Conservation (phyloP, 2,329 filamentous ascomycete genomes). For the Aspergillus sojae region DNA sequence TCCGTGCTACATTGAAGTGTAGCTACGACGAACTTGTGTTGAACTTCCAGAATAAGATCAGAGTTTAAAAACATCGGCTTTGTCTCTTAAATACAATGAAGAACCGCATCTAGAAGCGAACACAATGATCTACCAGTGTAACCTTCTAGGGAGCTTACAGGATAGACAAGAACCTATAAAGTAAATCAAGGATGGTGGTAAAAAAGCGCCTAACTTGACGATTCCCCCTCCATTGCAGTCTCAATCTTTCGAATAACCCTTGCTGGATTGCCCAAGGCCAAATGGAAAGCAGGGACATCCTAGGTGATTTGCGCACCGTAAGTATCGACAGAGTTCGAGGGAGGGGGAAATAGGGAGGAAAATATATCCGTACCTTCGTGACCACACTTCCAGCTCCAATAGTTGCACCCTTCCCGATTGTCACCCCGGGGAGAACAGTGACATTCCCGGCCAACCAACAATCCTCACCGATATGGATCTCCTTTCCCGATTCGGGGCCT, state of each 20-base stretch:
- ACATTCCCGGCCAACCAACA: slow-evolving; percentile 78
- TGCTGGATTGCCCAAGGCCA: slow-evolving; percentile 46
- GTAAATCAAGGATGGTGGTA: too few species aligned
- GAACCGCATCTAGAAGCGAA: too few species aligned
- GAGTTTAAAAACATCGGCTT: neutral
- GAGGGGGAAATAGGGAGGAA: neutral
- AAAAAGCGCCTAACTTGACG: neutral
- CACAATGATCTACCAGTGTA: neutral
- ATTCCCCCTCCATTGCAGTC: slow-evolving; percentile 33
- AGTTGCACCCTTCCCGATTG: slow-evolving; percentile 71
- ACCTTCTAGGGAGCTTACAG: neutral
- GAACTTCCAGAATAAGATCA: neutral
- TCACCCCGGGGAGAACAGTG: slow-evolving; percentile 74
- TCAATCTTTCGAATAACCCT: slow-evolving; percentile 43
- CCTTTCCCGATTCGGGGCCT: slow-evolving; percentile 74
- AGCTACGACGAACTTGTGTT: neutral
- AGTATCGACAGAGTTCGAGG: neutral
- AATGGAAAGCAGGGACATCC: slow-evolving; percentile 47
- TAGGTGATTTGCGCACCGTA: slow-evolving; percentile 14
- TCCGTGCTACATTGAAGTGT: neutral
- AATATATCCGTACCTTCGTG: slow-evolving; percentile 60
- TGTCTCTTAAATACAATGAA: neutral
- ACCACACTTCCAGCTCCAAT: slow-evolving; percentile 83
- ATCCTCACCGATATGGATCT: slow-evolving; percentile 77
- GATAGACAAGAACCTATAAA: neutral